Evolutionary conservation across 2,329 filamentous ascomycete genomes (phyloP), one percentile per base, ranked within the genome.

Genomic region (Aspergillus sp.): DNA sequence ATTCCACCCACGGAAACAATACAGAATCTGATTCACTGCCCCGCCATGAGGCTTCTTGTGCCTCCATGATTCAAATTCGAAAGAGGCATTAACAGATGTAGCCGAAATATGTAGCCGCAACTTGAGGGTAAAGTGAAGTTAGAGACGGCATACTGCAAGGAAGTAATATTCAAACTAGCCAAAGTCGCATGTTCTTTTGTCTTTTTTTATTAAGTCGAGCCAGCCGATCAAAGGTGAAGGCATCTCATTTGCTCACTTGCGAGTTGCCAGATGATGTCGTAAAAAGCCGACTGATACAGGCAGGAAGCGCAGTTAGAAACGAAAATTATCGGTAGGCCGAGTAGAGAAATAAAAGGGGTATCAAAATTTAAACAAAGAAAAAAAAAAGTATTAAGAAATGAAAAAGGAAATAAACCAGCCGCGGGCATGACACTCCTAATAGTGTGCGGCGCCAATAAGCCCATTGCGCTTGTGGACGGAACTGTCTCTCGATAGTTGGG

Each of bases 401-500:
- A 22, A 5, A 39, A 20, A 39, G 9, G 9, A 39, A 32, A 45
- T 52, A 19, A 39, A 39, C 37, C 17, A 20, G 17, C 17, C 6
- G 3, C 12, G 10, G 15, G n/a, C 37, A 22, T 22, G 5, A 19
- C 17, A 54, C 49, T 56, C 60, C 50, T 46, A 56, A 35, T 51
- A 51, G 23, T 53, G 45, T 13, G 37, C 51, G 37, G 49, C 43
- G n/a, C 57, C 55, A 20, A 52, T 19, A 13, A 45, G 43, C 13
- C 41, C 32, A 35, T 49, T 52, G 46, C 48, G 54, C 25, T 52
- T 47, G 45, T 46, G 17, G 43, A 51, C 22, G 9, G 49, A 48
- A 30, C 19, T 52, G 12, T 60, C 55, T 37, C 52, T 55, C 15
- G 53, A 37, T 17, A 52, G 19, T 15, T 67, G 61, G 17, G 77